Conservation (phyloP, 805 yeast genomes). For the Hanseniaspora clermontiae region DNA sequence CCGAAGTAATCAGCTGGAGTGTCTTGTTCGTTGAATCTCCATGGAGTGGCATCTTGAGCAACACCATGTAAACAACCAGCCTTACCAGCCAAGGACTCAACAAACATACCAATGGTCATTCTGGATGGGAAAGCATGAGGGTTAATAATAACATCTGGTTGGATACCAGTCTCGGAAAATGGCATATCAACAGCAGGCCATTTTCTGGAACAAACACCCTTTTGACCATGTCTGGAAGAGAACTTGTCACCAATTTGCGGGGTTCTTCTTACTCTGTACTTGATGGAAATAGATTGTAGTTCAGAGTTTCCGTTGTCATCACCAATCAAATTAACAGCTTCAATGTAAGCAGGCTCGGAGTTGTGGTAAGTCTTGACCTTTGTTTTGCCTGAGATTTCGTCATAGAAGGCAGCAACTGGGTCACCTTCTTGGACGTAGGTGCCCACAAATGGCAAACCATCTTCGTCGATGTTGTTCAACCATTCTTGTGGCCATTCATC, state of each 20-base stretch:
- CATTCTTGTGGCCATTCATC: constrained; percentile 89
- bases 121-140: constrained; percentile 99
- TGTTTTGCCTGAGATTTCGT: constrained; percentile 81
- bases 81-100: constrained; percentile 95
- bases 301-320: constrained; percentile 53
- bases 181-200: constrained; percentile 98
- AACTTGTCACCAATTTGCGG: constrained; percentile 96
- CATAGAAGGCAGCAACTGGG: constrained; percentile 85
- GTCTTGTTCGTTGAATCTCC: constrained; percentile 81
- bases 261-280: constrained; percentile 78
- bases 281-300: constrained; percentile 73
- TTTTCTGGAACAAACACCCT: constrained; percentile 95
- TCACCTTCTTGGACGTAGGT: constrained; percentile 85
- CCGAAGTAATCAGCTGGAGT: constrained; percentile 98
- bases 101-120: constrained; percentile 99
- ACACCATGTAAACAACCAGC: constrained; percentile 97
- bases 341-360: constrained; percentile 85
- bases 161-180: constrained; percentile 88
- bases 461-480: constrained; percentile 77
- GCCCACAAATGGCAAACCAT: constrained; percentile 88
- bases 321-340: constrained; percentile 84
- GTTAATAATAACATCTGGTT: constrained; percentile 93
- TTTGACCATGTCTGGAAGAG: constrained; percentile 95
- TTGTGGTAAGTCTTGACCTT: constrained; percentile 88
- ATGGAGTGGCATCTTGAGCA: constrained; percentile 95